A percentile compares a stretch with the other conserved stretches of the same genome.
Conservation (phyloP, 2,329 filamentous ascomycete genomes). For the Paecilomyces sp. region DNA sequence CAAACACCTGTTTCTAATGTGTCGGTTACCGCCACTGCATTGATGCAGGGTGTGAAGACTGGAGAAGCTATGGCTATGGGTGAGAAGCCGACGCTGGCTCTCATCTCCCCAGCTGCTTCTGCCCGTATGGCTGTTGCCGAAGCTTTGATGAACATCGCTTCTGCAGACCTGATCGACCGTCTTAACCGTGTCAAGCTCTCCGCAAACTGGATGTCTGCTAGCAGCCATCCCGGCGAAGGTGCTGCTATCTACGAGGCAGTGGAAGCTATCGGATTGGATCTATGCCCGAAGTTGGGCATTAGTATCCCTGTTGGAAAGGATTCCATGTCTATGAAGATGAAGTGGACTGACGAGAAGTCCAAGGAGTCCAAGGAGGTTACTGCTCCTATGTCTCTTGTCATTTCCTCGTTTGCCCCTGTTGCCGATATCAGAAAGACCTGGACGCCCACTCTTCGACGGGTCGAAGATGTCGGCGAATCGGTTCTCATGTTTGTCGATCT, state of each 20-base stretch:
- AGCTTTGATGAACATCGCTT: constrained; percentile 85
- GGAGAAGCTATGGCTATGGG: constrained; percentile 99
- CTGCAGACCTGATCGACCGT: constrained; percentile 65
- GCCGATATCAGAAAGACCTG: constrained; percentile 78
- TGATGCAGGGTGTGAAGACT: constrained; percentile 63
- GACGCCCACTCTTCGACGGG: constrained; percentile 79
- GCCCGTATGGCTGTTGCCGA: constrained; percentile 96
- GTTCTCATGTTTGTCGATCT: constrained; percentile 88
- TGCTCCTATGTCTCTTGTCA: constrained; percentile 81
- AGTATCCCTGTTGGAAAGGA: constrained; percentile 97
- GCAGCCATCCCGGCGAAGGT: constrained; percentile 84
- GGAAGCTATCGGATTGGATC: constrained; percentile 82
- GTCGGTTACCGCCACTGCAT: constrained; percentile 79
- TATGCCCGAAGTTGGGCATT: constrained; percentile 84
- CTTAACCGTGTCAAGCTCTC: constrained; percentile 78
- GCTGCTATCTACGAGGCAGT: constrained; percentile 91
- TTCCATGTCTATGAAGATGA: constrained; percentile 98
- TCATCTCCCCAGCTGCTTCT: constrained; percentile 84
- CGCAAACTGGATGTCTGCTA: constrained; percentile 99
- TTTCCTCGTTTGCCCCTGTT: constrained; percentile 84
- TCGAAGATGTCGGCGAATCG: constrained; percentile 83
- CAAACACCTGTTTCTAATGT: constrained; percentile 91
- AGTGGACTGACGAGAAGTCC: constrained; percentile 68
- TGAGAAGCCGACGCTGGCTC: constrained; percentile 78
- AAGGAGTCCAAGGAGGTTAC: constrained; percentile 76